Base-by-base conservation (phyloP, 2,329 filamentous ascomycete species). In the Fusarium nodosum region DNA sequence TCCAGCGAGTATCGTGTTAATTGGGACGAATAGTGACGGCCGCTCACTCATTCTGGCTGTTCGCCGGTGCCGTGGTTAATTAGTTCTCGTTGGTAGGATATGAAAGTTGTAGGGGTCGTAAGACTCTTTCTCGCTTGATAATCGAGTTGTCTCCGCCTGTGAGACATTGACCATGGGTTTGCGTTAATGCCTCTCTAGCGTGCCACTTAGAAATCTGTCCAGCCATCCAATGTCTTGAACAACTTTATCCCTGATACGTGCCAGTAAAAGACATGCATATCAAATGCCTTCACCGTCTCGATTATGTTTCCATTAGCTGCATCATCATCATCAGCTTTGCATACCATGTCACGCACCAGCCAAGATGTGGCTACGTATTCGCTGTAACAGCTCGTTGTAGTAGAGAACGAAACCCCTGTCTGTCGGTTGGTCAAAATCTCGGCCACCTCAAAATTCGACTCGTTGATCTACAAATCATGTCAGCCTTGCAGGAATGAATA, bases 401-500 rank as follows among this genome's bases (percentile, higher is more conserved):
- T 30, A 45, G 42, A 56, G 33, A 26, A 30, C 22, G 7, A 20
- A 42, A 50, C 68, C 48, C 71, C 69, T 68, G 56, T 63, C 47
- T 52, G 46, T 61, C 44, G 44, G 56, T 66, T 66, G 55, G 45
- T 60, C 56, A 47, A 66, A 66, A 69, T 66, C 70, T 73, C 67
- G 68, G 60, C 56, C 65, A 61, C 61, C 52, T 66, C 66, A 30
- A 33, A 53, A 59, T 47, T 52, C 34, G 38, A 64, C 48, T 52
- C n/a, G 50, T 59, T 55, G 55, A 53, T 48, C 56, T 56, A 59
- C 60, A 66, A 50, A 61, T 62, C 70, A 67, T 72, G 63, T 63
- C 56, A 67, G 50, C 66, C 64, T 71, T 48, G 53, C 61, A 67
- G 59, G 69, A 72, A 63, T 72, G 56, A 60, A 54, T 20, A 39